Percentiles rank a stretch among this genome's conserved stretches.
Conservation (phyloP, 495 filamentous ascomycete genomes). For the Hypoxylon intermedium region DNA sequence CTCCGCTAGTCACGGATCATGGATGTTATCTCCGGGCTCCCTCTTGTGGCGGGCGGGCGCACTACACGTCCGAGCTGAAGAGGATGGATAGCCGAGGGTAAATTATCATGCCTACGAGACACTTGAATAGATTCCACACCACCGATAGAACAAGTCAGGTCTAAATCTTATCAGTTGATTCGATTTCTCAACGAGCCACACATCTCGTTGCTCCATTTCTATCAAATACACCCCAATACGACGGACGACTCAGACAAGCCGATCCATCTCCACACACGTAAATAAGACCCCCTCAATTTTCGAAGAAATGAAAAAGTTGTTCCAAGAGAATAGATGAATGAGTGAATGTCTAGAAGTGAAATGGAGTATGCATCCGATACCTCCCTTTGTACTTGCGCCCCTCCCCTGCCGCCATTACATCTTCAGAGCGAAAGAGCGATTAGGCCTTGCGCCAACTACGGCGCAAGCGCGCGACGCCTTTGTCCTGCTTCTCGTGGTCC, state of each 20-base stretch:
- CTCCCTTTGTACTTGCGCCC: conserved; percentile 21
- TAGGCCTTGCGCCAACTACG: conserved; percentile 27
- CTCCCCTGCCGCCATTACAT: not conserved
- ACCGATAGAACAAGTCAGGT: not conserved
- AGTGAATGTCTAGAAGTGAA: conserved; percentile 32
- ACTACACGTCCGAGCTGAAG: not conserved
- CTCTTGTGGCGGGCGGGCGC: not conserved
- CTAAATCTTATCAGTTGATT: too few species aligned
- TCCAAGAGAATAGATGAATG: conserved; percentile 1
- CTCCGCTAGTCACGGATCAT: not conserved
- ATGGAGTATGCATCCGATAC: conserved; percentile 25
- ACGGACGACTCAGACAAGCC: not conserved
- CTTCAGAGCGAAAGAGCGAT: not conserved
- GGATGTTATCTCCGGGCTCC: not conserved
- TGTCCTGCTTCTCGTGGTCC: not conserved
- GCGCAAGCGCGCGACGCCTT: conserved; percentile 11
- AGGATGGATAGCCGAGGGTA: not conserved
- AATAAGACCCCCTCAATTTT: not conserved
- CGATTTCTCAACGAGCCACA: not conserved
- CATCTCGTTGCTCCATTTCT: not conserved
- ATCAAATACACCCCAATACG: not conserved
- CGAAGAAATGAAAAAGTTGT: conserved; percentile 3
- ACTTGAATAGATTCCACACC: not conserved
- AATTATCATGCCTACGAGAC: not conserved
- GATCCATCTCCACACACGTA: not conserved